Evolutionary conservation across 305 asterid species (phyloP), one percentile per base, ranked within the genome.

Genomic region (Caryopteris hybrid): DNA sequence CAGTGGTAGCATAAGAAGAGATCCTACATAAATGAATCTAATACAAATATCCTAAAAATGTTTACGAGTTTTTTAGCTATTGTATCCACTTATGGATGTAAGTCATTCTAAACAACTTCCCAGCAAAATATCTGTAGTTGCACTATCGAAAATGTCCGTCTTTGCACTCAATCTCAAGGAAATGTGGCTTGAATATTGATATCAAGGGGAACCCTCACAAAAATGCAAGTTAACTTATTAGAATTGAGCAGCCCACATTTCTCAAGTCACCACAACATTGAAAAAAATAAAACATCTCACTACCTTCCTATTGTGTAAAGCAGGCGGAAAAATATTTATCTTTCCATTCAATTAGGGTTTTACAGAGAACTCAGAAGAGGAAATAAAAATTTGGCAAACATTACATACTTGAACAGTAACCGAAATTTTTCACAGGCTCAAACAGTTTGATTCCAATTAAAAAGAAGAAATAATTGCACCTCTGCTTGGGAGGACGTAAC

Each of bases 401-500:
- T 47, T 22, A 64, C 70, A 31, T 3, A 66, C 12, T 39, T 31
- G 11, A 33, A 8, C 61, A 18, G 29, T 4, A 36, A 34, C 10
- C 34, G 23, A 27, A 12, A 33, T n/a, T 8, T 8, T 6, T 9
- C 3, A 33, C 8, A 29, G 27, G 50, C 53, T 38, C 50, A 45
- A 48, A 13, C 14, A 13, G 57, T 33, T 64, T 2, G 55, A 55
- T 43, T 39, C 17, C 38, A 12, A 36, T 46, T 9, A 48, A 50
- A 54, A 23, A 9, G 17, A 5, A 9, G 31, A 73, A 48, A 10
- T 18, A 67, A 65, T 16, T 3, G 39, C 39, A 92, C 98, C 96
- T 92, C 76, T 8, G 69, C 7, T 23, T 82, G 74, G 59, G 82
- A 78, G 45, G 69, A 83, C 13, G 96, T 88, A 66, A 89, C 96